Evolutionary conservation across 1,139 yeast species (phyloP).

Genomic region (Scheffersomyces insectosa): DNA sequence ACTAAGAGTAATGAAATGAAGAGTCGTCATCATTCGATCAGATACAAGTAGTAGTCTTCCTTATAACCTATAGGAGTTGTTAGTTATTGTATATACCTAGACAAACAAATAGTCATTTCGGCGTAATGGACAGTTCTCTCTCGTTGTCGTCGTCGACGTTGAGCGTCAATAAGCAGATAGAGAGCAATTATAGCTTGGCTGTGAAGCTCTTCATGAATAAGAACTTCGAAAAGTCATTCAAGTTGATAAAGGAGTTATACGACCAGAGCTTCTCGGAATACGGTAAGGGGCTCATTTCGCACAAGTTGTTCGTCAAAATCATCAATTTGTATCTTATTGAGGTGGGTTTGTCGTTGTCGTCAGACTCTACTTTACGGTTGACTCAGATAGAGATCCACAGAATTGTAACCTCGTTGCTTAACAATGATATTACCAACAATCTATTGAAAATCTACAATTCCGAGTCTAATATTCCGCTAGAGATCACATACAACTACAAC

Average conservation of each 20-base stretch:
- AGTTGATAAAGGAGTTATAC: conserved; percentile 26
- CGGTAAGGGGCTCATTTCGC: conserved; percentile 26
- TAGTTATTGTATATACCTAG: no score
- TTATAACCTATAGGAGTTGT: no score
- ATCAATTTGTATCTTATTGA: conserved; percentile 39
- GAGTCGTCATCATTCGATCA: no score
- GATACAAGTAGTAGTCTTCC: no score
- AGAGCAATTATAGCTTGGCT: conserved; percentile 35
- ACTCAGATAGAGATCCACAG: background rate
- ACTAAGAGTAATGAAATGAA: no score
- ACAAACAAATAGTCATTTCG: no score
- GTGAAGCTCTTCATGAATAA: conserved; percentile 43
- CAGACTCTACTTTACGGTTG: background rate
- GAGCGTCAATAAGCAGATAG: conserved; percentile 17
- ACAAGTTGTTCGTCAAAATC: conserved; percentile 33
- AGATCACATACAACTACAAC: conserved; percentile 35
- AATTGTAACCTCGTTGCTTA: conserved; percentile 13
- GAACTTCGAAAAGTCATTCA: conserved; percentile 36
- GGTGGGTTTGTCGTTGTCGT: conserved; percentile 27
- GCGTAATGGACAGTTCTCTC: conserved; percentile 5
- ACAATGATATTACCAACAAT: conserved; percentile 24
- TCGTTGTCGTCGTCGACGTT: conserved; percentile 6
- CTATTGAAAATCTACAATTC: conserved; percentile 21
- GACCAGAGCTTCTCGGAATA: conserved; percentile 22
- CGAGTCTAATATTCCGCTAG: conserved; percentile 29